Conservation (phyloP, 495 filamentous ascomycete genomes). For the Copromyces sp. region DNA sequence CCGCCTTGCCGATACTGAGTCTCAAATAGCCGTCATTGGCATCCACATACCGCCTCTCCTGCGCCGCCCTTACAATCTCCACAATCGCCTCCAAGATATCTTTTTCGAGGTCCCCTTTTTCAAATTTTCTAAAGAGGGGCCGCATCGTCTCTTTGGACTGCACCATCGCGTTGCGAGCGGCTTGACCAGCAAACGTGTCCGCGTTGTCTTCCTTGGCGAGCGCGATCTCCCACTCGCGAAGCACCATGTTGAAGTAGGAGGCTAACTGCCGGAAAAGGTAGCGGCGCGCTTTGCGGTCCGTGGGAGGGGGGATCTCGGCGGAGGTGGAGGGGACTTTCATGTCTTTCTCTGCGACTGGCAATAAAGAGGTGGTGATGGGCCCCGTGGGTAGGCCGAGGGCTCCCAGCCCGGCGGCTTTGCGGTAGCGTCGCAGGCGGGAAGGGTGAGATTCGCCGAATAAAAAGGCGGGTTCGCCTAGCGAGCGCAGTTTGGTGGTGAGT, state of each 20-base stretch:
- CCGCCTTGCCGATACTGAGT: slow-evolving; percentile 94
- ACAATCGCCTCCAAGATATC: slow-evolving; percentile 72
- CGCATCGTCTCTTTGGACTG: slow-evolving; percentile 76
- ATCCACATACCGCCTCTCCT: slow-evolving; percentile 85
- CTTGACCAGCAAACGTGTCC: slow-evolving; percentile 64
- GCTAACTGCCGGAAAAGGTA: slow-evolving; percentile 80
- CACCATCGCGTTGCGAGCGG: slow-evolving; percentile 67
- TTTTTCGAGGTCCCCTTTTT: slow-evolving; percentile 66
- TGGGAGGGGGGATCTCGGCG: slow-evolving; percentile 42
- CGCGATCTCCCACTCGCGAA: slow-evolving; percentile 76
- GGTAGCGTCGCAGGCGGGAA: slow-evolving; percentile 58
- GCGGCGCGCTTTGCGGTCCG: slow-evolving; percentile 43
- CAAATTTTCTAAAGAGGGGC: slow-evolving; percentile 84
- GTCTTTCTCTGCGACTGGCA: slow-evolving; percentile 66
- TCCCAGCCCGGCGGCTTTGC: slow-evolving; percentile 26
- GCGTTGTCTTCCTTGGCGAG: slow-evolving; percentile 61
- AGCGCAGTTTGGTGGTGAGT: slow-evolving; percentile 55
- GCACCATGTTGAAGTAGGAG: slow-evolving; percentile 87
- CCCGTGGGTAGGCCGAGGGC: slow-evolving; percentile 39
- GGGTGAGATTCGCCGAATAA: slow-evolving; percentile 81
- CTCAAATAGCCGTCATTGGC: slow-evolving; percentile 92
- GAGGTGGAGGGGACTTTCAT: slow-evolving; percentile 68
- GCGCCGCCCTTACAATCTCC: slow-evolving; percentile 88
- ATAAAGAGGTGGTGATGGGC: slow-evolving; percentile 58
- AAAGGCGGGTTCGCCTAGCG: slow-evolving; percentile 56